These are phyloP conservation scores for Ceratorhiza oryzae-sativae DNA, from an alignment of 1,284 basidiomycete genomes.

Conservation along the genomic window DNA sequence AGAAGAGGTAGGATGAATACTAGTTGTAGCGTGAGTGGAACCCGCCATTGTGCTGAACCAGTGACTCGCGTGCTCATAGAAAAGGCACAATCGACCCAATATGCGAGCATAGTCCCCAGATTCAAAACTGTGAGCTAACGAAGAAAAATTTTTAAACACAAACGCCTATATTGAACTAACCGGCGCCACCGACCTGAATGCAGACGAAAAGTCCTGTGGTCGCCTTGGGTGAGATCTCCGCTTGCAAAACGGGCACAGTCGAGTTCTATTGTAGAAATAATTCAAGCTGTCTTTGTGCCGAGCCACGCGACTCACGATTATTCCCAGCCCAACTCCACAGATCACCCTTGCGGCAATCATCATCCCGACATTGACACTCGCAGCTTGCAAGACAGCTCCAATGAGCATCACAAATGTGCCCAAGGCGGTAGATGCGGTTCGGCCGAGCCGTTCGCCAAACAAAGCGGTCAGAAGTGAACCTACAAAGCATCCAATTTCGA, in stretches of 20 bases:
- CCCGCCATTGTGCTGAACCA: constrained; percentile 7
- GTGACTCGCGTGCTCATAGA: neutral
- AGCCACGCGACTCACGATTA: neutral
- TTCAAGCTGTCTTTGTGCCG: neutral
- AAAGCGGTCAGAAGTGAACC: neutral
- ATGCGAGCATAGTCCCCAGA: constrained; percentile 14
- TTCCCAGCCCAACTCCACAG: neutral
- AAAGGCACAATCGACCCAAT: constrained; percentile 9
- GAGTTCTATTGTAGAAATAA: neutral
- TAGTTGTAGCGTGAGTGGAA: constrained; percentile 5
- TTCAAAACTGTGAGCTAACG: constrained; percentile 5
- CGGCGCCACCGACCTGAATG: neutral
- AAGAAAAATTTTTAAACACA: neutral
- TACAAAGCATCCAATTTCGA: constrained; percentile 10
- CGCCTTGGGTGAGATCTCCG: constrained; percentile 14
- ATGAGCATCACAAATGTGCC: neutral
- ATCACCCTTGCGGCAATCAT: neutral
- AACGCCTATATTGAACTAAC: neutral
- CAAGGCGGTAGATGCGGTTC: neutral
- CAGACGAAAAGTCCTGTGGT: constrained; percentile 13
- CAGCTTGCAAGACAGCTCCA: neutral
- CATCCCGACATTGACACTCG: neutral
- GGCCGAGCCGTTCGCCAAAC: constrained; percentile 5
- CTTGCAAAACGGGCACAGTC: constrained; percentile 7
- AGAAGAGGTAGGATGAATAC: constrained; percentile 2